Evolutionary conservation across 2,329 filamentous ascomycete genomes (phyloP), one percentile per base, ranked within the genome.

Genomic region (Ascochyta pisi): DNA sequence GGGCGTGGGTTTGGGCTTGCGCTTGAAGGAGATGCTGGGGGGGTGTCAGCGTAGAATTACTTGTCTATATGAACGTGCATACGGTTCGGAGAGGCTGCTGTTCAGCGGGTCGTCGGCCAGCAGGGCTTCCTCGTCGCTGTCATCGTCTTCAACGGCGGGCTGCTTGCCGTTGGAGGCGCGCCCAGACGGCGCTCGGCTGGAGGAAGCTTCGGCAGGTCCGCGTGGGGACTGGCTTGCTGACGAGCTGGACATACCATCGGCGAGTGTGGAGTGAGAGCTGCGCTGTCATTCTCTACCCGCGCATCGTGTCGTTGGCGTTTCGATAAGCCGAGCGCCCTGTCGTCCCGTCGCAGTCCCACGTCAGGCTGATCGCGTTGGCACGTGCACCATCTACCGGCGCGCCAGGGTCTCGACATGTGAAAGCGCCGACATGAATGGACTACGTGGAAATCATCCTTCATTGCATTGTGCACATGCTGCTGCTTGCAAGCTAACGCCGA

Each of bases 21-120:
- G 86, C 79, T 91, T 91, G 78, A 91, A 92, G 31, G 88, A 89
- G 49, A 90, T 76, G 26, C 78, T 81, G 39, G 6, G 39, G n/a
- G 29, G 4, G 7, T 13, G 8, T 34, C 10, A 55, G 46, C 16
- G 8, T 9, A 8, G 6, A 27, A 6, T 4, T 3, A 7, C 22
- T 12, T 5, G 8, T 13, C n/a, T 26, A 0, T 3, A 13, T 35
- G 10, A 10, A 3, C 4, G 29, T 44, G 27, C 65, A 22, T 71
- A 79, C 77, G 71, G 71, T 34, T 84, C 79, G 50, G 77, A 75
- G 31, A 84, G 69, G 39, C 80, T 77, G 46, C 79, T 76, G 50
- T 79, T 77, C 54, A 88, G 75, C 19, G 86, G 84, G 69, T 89
- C 86, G 43, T 85, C 80, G 39, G 77, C 78, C 49, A 88, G 77